Percentiles rank a stretch among this genome's conserved stretches.
These are phyloP conservation scores for Ophiostoma triangulosporum DNA, from an alignment of 2,329 filamentous ascomycete genomes.

Conservation along the genomic window DNA sequence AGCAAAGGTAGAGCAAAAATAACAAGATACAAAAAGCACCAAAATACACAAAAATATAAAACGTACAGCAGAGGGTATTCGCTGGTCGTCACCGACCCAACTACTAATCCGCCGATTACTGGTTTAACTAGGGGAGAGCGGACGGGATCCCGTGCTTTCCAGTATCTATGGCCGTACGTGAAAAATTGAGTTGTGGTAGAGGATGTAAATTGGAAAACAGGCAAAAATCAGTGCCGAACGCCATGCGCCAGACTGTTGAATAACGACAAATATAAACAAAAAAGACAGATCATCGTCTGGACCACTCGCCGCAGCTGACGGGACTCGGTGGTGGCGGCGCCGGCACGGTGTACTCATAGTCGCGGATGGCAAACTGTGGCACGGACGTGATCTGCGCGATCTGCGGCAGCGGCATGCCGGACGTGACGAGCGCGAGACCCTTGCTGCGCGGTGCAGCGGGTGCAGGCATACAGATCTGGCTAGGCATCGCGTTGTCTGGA, in stretches of 20 bases:
- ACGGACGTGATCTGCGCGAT: neutral
- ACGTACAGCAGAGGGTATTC: neutral
- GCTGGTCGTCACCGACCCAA: neutral
- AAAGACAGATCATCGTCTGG: no score
- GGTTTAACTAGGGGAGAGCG: neutral
- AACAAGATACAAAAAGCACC: neutral
- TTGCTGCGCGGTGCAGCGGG: constrained; percentile 34
- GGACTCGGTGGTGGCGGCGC: constrained; percentile 51
- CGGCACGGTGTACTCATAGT: constrained; percentile 50
- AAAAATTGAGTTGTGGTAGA: no score
- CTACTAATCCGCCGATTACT: neutral
- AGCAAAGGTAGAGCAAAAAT: neutral
- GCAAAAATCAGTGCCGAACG: no score
- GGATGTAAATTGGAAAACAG: no score
- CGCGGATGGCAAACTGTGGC: constrained; percentile 37
- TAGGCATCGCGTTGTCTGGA: no score
- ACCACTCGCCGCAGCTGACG: constrained; percentile 45
- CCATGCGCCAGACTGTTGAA: no score
- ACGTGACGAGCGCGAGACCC: constrained; percentile 30
- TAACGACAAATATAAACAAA: no score
- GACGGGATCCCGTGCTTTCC: neutral
- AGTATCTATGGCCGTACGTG: neutral
- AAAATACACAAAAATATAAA: neutral
- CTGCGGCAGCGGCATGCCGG: constrained; percentile 22
- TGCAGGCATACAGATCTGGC: constrained; percentile 31